Conservation (phyloP, 2,329 filamentous ascomycete genomes). For the Cucurbitaria berberidis region DNA sequence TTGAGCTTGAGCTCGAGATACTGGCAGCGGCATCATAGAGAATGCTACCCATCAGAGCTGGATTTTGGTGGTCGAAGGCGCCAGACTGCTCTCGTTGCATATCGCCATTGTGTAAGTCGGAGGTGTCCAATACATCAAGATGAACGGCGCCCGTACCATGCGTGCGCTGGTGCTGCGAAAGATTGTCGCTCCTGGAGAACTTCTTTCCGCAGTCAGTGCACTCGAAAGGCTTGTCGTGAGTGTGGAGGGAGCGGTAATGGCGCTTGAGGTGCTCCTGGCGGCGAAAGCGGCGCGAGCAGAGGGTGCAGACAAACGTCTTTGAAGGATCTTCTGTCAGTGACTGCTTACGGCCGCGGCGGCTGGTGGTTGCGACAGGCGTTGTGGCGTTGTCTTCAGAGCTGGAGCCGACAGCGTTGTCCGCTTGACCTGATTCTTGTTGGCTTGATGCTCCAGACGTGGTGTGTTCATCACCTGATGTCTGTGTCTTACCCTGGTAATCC, state of each 20-base stretch:
- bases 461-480: slow-evolving; percentile 42
- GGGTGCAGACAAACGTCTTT: slow-evolving; percentile 96
- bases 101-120: slow-evolving; percentile 61
- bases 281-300: slow-evolving; percentile 96
- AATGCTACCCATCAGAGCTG: slow-evolving; percentile 46
- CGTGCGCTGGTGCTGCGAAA: slow-evolving; percentile 93
- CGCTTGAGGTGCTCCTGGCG: slow-evolving; percentile 98
- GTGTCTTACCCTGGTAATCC: slow-evolving; percentile 44
- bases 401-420: slow-evolving; percentile 55
- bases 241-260: slow-evolving; percentile 97
- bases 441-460: slow-evolving; percentile 45
- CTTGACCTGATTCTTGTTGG: slow-evolving; percentile 44
- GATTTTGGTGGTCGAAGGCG: slow-evolving; percentile 44
- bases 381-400: slow-evolving; percentile 51
- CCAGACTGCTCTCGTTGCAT: slow-evolving; percentile 40
- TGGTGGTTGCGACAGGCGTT: slow-evolving; percentile 59
- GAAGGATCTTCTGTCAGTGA: slow-evolving; percentile 96
- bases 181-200: slow-evolving; percentile 97
- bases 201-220: slow-evolving; percentile 99
- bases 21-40: slow-evolving; percentile 48
- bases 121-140: slow-evolving; percentile 83
- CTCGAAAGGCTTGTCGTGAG: slow-evolving; percentile 97
- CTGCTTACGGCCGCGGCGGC: slow-evolving; percentile 96
- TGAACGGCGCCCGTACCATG: slow-evolving; percentile 89
- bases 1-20: slow-evolving; percentile 45